Evolutionary conservation across 257 asterid species (phyloP).

Genomic region (Przewalskia tangutica): DNA sequence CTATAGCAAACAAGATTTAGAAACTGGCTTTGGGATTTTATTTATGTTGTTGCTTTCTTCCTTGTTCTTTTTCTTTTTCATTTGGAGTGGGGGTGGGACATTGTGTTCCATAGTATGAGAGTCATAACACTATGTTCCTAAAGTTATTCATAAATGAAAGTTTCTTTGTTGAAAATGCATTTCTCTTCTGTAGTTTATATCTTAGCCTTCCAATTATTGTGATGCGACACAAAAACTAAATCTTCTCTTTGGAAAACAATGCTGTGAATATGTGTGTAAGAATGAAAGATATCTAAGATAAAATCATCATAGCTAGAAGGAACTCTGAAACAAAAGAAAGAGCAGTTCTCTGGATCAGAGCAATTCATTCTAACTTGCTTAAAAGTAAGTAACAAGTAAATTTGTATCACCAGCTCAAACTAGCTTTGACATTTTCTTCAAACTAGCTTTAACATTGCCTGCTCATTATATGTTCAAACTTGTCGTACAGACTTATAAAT

Average conservation of each 20-base stretch:
- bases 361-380: slow-evolving; percentile 59
- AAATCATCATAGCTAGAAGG: slow-evolving; percentile 25
- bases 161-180: neutral
- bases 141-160: neutral
- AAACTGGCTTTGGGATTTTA: neutral
- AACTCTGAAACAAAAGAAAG: slow-evolving; percentile 44
- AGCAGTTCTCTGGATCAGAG: slow-evolving; percentile 41
- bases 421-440: neutral
- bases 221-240: neutral
- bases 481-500: neutral
- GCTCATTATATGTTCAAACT: neutral
- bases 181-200: neutral
- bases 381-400: slow-evolving; percentile 34
- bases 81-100: neutral
- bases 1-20: neutral
- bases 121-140: neutral
- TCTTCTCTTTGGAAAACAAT: neutral
- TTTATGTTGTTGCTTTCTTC: neutral
- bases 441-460: neutral
- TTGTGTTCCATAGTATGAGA: neutral
- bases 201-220: neutral
- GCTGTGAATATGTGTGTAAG: neutral
- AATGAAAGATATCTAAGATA: neutral
- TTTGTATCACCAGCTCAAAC: neutral
- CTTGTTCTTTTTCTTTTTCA: neutral